Percentiles rank a stretch among this genome's conserved stretches.
Evolutionary conservation across 1,284 basidiomycete genomes (phyloP).

Genomic region (Ceratobasidium sp.): DNA sequence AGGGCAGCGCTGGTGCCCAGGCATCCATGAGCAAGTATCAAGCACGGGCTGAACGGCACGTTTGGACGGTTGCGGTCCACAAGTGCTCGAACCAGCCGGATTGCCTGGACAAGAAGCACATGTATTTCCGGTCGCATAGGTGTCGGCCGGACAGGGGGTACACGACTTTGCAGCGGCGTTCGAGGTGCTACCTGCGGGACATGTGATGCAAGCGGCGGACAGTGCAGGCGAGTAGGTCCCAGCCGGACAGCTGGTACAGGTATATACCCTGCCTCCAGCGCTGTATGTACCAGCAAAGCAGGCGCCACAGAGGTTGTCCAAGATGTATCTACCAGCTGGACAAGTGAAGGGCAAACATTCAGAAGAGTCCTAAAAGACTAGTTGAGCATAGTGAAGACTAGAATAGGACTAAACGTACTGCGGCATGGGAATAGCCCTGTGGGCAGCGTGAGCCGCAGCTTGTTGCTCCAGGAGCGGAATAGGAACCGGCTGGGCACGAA

Average conservation of each 20-base stretch:
- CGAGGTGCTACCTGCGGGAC: not conserved
- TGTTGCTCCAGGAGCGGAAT: not conserved
- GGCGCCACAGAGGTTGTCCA: not conserved
- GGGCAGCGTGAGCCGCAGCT: not conserved
- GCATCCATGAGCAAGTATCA: not conserved
- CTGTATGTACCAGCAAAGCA: slow-evolving; percentile 9
- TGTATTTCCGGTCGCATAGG: not conserved
- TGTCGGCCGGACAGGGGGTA: slow-evolving; percentile 6
- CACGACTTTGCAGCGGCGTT: not conserved
- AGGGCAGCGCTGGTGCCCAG: slow-evolving; percentile 9
- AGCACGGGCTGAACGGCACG: slow-evolving; percentile 39
- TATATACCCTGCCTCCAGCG: too few species aligned
- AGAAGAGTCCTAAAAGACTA: not conserved
- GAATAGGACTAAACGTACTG: not conserved
- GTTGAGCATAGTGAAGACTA: not conserved
- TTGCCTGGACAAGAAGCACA: not conserved
- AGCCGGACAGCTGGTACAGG: too few species aligned
- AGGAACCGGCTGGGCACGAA: slow-evolving; percentile 4
- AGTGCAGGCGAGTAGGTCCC: too few species aligned
- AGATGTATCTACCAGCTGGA: not conserved
- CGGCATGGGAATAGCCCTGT: not conserved
- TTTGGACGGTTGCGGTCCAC: slow-evolving; percentile 28
- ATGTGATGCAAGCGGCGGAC: not conserved
- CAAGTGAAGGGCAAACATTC: not conserved
- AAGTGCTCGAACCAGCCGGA: not conserved